A percentile compares a stretch with the other conserved stretches of the same genome.
phyloP scores from a whole-genome alignment of 108 stramenopile species.

The Discostella stelligeroides region DNA sequence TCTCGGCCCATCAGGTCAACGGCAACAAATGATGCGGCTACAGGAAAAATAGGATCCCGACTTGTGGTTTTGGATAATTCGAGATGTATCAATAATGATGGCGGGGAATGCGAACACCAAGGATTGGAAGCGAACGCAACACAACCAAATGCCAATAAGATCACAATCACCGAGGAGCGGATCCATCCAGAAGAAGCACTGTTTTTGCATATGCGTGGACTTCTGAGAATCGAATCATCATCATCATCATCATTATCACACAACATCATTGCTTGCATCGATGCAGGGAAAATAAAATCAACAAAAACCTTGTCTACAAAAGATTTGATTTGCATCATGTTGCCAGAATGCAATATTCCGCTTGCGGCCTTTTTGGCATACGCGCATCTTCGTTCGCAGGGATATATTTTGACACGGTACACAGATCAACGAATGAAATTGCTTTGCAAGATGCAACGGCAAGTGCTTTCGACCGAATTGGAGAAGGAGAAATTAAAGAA shows the following conservation, averaged over 20 bases:
- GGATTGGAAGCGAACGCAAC: too few relatives aligned
- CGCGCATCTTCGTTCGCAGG: slow-evolving; percentile 80
- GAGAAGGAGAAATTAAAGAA: not conserved
- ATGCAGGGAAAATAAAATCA: too few relatives aligned
- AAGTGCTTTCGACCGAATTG: not conserved
- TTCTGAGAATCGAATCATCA: slow-evolving; percentile 46
- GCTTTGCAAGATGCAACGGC: slow-evolving; percentile 8
- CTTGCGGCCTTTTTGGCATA: slow-evolving; percentile 69
- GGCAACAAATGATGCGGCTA: not conserved
- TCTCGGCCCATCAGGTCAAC: slow-evolving; percentile 32
- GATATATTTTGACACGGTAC: slow-evolving; percentile 75
- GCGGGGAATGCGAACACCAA: too few relatives aligned
- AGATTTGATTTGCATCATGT: slow-evolving; percentile 57
- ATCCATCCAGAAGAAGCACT: slow-evolving; percentile 84
- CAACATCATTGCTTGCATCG: not conserved
- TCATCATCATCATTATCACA: too few relatives aligned
- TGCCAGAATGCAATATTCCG: slow-evolving; percentile 56
- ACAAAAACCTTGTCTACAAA: slow-evolving; percentile 21
- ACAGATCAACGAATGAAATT: slow-evolving; percentile 54
- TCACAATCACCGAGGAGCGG: slow-evolving; percentile 43
- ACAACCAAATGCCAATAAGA: too few relatives aligned
- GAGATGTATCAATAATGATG: slow-evolving; percentile 1
- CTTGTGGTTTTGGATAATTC: not conserved
- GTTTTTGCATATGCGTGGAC: slow-evolving; percentile 72
- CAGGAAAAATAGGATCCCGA: slow-evolving; percentile 10